These are phyloP conservation scores for Nephelium lappaceum DNA, from an alignment of 345 rosid genomes.

Conservation along the genomic window DNA sequence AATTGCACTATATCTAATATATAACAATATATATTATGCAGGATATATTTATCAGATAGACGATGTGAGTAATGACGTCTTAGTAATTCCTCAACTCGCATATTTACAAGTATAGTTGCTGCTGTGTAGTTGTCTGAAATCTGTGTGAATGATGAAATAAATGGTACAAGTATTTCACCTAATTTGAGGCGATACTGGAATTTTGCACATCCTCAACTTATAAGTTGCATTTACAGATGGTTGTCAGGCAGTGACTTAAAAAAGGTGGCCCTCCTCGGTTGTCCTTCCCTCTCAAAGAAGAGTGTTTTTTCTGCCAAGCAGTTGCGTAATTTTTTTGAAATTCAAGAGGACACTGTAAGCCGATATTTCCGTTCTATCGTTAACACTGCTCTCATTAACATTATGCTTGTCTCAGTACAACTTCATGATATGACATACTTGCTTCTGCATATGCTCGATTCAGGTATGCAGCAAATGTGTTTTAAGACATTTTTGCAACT, in stretches of 20 bases:
- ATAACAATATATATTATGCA: too few relatives aligned
- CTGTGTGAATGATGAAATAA: not conserved
- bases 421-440: not conserved
- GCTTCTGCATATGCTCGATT: conserved; percentile 13
- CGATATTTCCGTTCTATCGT: conserved; percentile 15
- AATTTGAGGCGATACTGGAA: not conserved
- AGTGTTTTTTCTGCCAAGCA: conserved; percentile 66
- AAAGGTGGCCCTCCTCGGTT: conserved; percentile 67
- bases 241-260: conserved; percentile 74
- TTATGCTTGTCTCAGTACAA: not conserved
- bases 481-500: conserved; percentile 61
- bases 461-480: conserved; percentile 74
- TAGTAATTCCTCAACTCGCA: not conserved
- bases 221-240: conserved; percentile 51
- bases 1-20: not conserved
- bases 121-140: not conserved
- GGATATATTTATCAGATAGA: too few relatives aligned
- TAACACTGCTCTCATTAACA: not conserved
- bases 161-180: not conserved
- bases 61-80: too few relatives aligned
- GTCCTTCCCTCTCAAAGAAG: conserved; percentile 59
- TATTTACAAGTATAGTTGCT: not conserved
- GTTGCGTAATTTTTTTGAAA: conserved; percentile 61
- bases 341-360: conserved; percentile 73
- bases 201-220: not conserved